phyloP scores from a whole-genome alignment of 1,284 basidiomycete species.

The Hypsizygus ulmarius region DNA sequence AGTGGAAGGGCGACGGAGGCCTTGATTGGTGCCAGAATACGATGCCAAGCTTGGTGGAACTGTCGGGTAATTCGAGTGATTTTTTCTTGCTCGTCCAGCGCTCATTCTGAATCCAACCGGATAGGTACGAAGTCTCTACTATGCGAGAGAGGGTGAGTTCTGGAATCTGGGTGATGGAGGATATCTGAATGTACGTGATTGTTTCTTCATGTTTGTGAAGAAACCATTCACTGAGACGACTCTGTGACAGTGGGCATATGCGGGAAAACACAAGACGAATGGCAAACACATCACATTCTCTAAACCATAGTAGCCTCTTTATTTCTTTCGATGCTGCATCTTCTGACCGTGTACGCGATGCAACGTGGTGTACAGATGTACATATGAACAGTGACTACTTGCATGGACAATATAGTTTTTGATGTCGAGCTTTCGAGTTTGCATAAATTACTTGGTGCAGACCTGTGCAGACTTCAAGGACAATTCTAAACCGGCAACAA shows the following conservation, averaged over 20 bases:
- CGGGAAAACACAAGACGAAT: conserved; percentile 5
- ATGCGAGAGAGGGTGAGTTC: conserved; percentile 16
- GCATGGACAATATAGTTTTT: no score
- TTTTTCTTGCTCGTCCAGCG: background rate
- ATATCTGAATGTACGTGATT: conserved; percentile 15
- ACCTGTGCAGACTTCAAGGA: no score
- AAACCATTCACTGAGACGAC: background rate
- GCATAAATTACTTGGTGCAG: no score
- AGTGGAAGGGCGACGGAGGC: conserved; percentile 19
- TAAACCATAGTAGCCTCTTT: background rate
- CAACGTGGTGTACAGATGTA: no score
- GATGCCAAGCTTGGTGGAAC: conserved; percentile 20
- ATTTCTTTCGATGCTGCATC: background rate
- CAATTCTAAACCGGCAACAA: no score
- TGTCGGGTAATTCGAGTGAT: conserved; percentile 15
- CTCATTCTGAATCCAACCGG: background rate
- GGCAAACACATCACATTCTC: conserved; percentile 13
- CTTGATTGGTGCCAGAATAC: conserved; percentile 24
- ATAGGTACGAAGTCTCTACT: conserved; percentile 23
- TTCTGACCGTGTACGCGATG: no score
- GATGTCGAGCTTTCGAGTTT: no score
- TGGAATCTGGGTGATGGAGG: conserved; percentile 19
- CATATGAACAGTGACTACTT: no score
- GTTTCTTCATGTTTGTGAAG: background rate
- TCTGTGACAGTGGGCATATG: conserved; percentile 9